A percentile compares a stretch with the other conserved stretches of the same genome.
Conservation (phyloP, 108 stramenopile genomes). For the Cylindrotheca fusiformis region DNA sequence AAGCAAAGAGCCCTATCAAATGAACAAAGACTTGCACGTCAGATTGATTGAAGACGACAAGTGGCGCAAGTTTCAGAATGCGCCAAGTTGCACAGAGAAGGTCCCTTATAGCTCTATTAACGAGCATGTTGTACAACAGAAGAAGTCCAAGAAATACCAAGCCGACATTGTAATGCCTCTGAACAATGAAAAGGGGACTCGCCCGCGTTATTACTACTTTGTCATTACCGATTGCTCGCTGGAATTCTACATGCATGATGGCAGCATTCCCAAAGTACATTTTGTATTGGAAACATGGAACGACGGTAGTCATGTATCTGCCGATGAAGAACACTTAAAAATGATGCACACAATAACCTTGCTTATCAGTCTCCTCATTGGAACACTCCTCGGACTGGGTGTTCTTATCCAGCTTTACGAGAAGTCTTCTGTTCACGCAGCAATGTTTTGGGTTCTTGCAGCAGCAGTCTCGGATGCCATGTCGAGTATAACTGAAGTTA, state of each 20-base stretch:
- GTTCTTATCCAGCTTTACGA: conserved; percentile 36
- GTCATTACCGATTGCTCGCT: conserved; percentile 75
- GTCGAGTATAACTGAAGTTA: conserved; percentile 59
- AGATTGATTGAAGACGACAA: conserved; percentile 61
- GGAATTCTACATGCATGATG: conserved; percentile 62
- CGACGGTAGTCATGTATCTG: conserved; percentile 59
- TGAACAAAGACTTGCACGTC: conserved; percentile 44
- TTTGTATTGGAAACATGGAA: conserved; percentile 49
- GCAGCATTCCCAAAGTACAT: conserved; percentile 45
- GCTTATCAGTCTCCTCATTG: conserved; percentile 38
- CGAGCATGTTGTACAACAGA: conserved; percentile 10
- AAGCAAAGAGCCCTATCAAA: conserved; percentile 48
- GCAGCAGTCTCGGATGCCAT: conserved; percentile 58
- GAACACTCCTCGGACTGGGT: conserved; percentile 33
- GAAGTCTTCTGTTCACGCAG: conserved; percentile 60
- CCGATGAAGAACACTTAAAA: conserved; percentile 68
- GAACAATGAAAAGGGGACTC: conserved; percentile 31
- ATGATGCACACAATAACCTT: conserved; percentile 51
- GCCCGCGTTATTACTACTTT: conserved; percentile 69
- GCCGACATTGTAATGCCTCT: conserved; percentile 21
- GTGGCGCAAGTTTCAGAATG: conserved; percentile 51
- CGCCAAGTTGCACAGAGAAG: conserved; percentile 62
- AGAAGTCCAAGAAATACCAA: conserved; percentile 33
- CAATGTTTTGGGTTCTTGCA: conserved; percentile 61
- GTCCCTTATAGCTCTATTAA: conserved; percentile 12